Conservation (phyloP, 805 yeast species). For the Saccharomycopsis capsularis region DNA sequence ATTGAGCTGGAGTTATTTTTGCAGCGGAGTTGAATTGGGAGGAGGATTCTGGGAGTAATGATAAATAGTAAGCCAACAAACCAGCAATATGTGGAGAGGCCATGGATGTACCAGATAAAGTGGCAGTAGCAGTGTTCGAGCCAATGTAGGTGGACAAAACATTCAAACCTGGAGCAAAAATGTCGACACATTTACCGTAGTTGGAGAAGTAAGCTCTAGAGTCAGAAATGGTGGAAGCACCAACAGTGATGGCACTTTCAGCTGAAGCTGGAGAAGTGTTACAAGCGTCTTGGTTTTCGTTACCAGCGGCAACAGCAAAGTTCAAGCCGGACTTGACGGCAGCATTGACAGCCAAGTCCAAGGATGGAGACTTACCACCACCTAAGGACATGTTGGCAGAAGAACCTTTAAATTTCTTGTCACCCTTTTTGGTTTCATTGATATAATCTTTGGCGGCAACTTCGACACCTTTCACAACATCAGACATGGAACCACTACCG, state of each 20-base stretch:
- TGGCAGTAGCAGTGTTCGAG: slow-evolving; percentile 66
- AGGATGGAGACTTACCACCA: slow-evolving; percentile 84
- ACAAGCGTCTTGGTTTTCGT: slow-evolving; percentile 91
- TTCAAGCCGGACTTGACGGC: slow-evolving; percentile 85
- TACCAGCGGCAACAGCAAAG: slow-evolving; percentile 96
- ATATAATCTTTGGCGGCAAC: slow-evolving; percentile 46
- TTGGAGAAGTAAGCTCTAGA: slow-evolving; percentile 92
- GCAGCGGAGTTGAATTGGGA: slow-evolving; percentile 44
- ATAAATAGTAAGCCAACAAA: slow-evolving; percentile 78
- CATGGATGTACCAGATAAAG: slow-evolving; percentile 95
- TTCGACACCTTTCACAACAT: slow-evolving; percentile 57
- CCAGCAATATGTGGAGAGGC: slow-evolving; percentile 97
- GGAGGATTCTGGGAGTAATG: slow-evolving; percentile 70
- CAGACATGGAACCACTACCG: slow-evolving; percentile 56
- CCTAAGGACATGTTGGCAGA: slow-evolving; percentile 95
- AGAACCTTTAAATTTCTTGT: slow-evolving; percentile 64
- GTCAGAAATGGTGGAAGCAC: slow-evolving; percentile 87
- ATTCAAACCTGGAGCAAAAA: slow-evolving; percentile 94
- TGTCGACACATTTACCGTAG: slow-evolving; percentile 92
- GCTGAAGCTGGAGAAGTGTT: slow-evolving; percentile 87
- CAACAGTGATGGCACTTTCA: slow-evolving; percentile 80
- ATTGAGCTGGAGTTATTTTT: slow-evolving; percentile 60
- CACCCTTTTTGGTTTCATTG: slow-evolving; percentile 32
- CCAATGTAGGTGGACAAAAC: slow-evolving; percentile 81
- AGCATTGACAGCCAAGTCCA: slow-evolving; percentile 83